Evolutionary conservation across 148 eudicot species (phyloP), one percentile per base, ranked within the genome.

Genomic region (Oxyria digyna): DNA sequence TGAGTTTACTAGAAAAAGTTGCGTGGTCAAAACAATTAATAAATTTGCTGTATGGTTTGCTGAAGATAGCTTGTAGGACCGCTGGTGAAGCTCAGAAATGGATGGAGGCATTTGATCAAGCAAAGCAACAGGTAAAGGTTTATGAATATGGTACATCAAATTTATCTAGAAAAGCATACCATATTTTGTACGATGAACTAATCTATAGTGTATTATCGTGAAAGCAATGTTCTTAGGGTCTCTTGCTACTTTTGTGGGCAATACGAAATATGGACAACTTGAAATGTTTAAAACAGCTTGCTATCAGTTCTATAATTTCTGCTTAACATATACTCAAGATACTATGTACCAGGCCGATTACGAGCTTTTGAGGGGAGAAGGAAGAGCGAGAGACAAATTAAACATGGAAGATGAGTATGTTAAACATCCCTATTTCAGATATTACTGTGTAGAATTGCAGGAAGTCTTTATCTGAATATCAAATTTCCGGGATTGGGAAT

Each of bases 61-160:
- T 79, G 77, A 76, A 94, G 99, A 95, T 95, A 88, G 99, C 99
- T 83, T 91, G 99, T 88, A 82, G 85, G 75, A 72, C 89, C 67
- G 86, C 91, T 77, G 99, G 78, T 72, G 97, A 91, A 76, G 85
- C 87, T 67, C 84, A 75, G 31, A 85, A 80, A 72, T 95, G 99
- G 99, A 75, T 91, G 84, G 94, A 91, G 62, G 96, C 99, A 81
- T 95, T 95, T 81, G 84, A 87, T 71, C 91, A 85, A 68, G 99
- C 97, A 62, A 95, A 95, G 80, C 87, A 85, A 70, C 89, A 84
- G 89, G 99, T 87, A 83, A 71, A 40, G 14, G 41, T 57, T 74
- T 52, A 40, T 24, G 31, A 31, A 63, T 35, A 63, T 63, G 38
- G 32, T 27, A 63, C 38, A 14, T 21, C 62, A 52, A 59, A 23